These are phyloP conservation scores for Micractinium conductrix DNA, from an alignment of 139 green algal genomes.

Conservation along the genomic window DNA sequence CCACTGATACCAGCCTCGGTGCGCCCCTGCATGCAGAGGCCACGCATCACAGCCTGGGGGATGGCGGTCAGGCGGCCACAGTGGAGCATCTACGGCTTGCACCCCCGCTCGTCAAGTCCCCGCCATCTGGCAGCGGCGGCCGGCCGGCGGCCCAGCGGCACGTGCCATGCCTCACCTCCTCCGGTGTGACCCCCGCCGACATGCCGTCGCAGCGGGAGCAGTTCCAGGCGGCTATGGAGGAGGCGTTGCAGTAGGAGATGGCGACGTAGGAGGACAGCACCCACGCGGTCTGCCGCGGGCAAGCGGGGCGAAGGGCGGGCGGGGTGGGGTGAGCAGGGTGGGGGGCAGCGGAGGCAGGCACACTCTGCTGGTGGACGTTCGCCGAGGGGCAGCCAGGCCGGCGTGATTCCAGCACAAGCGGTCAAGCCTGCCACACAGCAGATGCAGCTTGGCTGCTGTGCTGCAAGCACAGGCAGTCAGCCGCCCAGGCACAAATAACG, in stretches of 20 bases:
- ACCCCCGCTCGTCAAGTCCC: too few species aligned
- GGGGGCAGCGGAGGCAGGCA: background rate
- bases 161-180: slow-evolving; percentile 7
- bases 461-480: background rate
- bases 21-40: too few species aligned
- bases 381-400: background rate
- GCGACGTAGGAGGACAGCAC: slow-evolving; percentile 56
- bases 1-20: too few species aligned
- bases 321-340: background rate
- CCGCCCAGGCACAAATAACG: background rate
- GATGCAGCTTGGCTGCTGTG: too few species aligned
- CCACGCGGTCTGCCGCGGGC: slow-evolving; percentile 30
- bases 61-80: too few species aligned
- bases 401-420: too few species aligned
- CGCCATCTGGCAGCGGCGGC: too few species aligned
- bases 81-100: too few species aligned
- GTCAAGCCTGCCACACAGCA: background rate
- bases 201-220: slow-evolving; percentile 68
- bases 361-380: background rate
- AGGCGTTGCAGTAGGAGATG: slow-evolving; percentile 73
- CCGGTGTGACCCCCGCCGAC: slow-evolving; percentile 25
- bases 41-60: too few species aligned
- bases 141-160: too few species aligned
- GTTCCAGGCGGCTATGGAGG: slow-evolving; percentile 70
- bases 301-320: too few species aligned